These are phyloP conservation scores for Solanum bukasovii DNA, from an alignment of 257 asterid genomes.

Conservation along the genomic window DNA sequence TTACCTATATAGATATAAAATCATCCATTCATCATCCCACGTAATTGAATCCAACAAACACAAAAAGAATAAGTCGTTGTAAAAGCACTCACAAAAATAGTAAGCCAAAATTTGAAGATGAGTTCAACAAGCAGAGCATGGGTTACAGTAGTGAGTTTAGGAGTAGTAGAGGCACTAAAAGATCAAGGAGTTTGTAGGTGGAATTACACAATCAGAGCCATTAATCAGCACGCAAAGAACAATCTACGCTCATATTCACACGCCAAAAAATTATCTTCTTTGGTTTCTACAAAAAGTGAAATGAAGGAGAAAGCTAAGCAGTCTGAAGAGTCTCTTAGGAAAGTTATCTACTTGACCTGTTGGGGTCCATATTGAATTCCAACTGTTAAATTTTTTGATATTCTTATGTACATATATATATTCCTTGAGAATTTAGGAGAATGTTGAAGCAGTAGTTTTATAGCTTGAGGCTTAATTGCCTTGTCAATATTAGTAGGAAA, in stretches of 20 bases:
- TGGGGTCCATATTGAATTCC: conserved; percentile 16
- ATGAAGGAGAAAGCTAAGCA: background rate
- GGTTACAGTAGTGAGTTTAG: conserved; percentile 9
- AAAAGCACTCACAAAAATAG: background rate
- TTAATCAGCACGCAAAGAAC: conserved; percentile 5
- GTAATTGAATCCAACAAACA: background rate
- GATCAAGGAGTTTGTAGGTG: conserved; percentile 17
- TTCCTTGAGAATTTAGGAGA: background rate
- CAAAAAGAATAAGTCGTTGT: background rate
- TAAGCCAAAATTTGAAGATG: background rate
- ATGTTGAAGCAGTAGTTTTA: background rate
- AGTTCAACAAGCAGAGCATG: conserved; percentile 15
- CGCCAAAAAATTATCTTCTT: conserved; percentile 2
- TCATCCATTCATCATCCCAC: too few relatives aligned
- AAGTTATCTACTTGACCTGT: conserved; percentile 18
- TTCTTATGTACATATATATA: background rate
- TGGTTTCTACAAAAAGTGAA: background rate
- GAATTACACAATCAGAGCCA: conserved; percentile 2
- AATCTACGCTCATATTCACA: background rate
- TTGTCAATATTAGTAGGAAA: background rate
- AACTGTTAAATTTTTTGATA: background rate
- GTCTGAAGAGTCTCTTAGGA: conserved; percentile 20
- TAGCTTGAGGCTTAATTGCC: background rate
- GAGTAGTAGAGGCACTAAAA: conserved; percentile 14
- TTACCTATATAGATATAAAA: background rate